These are phyloP conservation scores for Mikania micrantha DNA, from an alignment of 129 eudicot genomes.

Conservation along the genomic window DNA sequence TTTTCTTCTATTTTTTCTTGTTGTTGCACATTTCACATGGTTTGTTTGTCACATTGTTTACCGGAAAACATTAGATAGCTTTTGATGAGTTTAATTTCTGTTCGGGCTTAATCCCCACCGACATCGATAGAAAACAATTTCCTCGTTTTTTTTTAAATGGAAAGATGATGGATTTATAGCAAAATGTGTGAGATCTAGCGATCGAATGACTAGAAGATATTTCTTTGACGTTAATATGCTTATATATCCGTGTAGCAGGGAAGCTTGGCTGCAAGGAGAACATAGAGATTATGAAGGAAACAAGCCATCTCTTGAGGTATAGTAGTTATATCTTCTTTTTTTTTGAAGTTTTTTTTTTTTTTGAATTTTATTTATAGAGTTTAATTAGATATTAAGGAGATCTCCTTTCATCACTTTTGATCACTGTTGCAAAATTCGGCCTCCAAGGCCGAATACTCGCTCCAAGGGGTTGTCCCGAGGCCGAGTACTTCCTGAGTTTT, in stretches of 20 bases:
- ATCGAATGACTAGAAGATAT: neutral
- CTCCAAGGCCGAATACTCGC: no score
- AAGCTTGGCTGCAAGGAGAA: slow-evolving; percentile 95
- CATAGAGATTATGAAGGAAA: slow-evolving; percentile 48
- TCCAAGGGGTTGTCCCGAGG: no score
- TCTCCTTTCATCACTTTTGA: slow-evolving; percentile 32
- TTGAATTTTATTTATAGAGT: neutral
- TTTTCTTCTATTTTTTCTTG: slow-evolving; percentile 12
- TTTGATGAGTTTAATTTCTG: slow-evolving; percentile 30
- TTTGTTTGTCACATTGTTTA: slow-evolving; percentile 39
- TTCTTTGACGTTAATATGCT: slow-evolving; percentile 21
- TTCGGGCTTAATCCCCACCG: slow-evolving; percentile 28
- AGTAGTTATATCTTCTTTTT: neutral
- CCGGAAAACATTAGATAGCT: slow-evolving; percentile 38
- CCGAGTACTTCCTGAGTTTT: no score
- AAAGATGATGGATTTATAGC: neutral
- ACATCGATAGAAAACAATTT: neutral
- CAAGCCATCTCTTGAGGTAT: slow-evolving; percentile 70
- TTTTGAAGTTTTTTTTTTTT: slow-evolving; percentile 1
- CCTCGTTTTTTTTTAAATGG: neutral
- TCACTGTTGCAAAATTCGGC: no score
- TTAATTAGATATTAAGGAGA: slow-evolving; percentile 16
- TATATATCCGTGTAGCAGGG: slow-evolving; percentile 59
- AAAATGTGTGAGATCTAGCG: neutral
- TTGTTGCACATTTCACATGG: slow-evolving; percentile 48